Conservation (phyloP, 2,329 filamentous ascomycete genomes). For the Aspergillus carbonarius region DNA sequence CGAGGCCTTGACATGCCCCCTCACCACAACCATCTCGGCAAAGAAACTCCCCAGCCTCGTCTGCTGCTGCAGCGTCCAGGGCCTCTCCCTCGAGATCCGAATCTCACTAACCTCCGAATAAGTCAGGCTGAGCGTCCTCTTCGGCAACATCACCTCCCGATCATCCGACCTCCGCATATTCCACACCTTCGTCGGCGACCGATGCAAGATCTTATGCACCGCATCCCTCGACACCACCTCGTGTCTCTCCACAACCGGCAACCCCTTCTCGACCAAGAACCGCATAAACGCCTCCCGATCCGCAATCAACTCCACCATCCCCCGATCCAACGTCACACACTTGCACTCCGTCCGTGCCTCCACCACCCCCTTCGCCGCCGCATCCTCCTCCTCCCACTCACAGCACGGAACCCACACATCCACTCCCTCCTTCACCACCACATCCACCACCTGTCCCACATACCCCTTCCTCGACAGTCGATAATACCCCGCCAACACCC, state of each 20-base stretch:
- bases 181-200: slow-evolving; percentile 51
- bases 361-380: slow-evolving; percentile 60
- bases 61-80: slow-evolving; percentile 70
- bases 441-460: slow-evolving; percentile 55
- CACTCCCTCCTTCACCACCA: slow-evolving; percentile 61
- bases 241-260: slow-evolving; percentile 56
- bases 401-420: slow-evolving; percentile 75
- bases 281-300: slow-evolving; percentile 66
- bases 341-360: slow-evolving; percentile 59
- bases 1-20: slow-evolving; percentile 64
- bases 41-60: slow-evolving; percentile 66
- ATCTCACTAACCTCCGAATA: slow-evolving; percentile 55
- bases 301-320: slow-evolving; percentile 59
- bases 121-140: slow-evolving; percentile 54
- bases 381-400: slow-evolving; percentile 67
- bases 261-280: slow-evolving; percentile 54
- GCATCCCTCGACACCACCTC: slow-evolving; percentile 55
- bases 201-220: slow-evolving; percentile 54
- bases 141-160: slow-evolving; percentile 58
- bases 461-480: slow-evolving; percentile 50
- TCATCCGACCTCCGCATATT: slow-evolving; percentile 67
- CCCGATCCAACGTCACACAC: slow-evolving; percentile 62
- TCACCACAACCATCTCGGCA: slow-evolving; percentile 68
- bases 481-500: slow-evolving; percentile 57
- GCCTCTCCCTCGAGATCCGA: slow-evolving; percentile 52